Evolutionary conservation across 2,329 filamentous ascomycete species (phyloP), one percentile per base, ranked within the genome.

Genomic region (Colletotrichum camelliae): DNA sequence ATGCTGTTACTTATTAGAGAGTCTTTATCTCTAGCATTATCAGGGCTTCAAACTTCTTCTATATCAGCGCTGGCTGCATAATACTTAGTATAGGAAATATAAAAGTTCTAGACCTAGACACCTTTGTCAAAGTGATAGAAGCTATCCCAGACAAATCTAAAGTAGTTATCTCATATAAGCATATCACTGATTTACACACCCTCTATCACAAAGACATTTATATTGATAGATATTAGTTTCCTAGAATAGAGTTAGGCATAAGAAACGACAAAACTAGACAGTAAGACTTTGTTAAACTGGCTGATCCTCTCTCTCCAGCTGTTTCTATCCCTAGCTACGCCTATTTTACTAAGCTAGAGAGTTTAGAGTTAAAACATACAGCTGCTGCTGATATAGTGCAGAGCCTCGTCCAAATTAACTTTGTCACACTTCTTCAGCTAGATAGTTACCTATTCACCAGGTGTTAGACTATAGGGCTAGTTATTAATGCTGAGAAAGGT

Each of bases 1-100:
- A 98, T 83, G 96, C 96, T 39, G 96, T 99, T 74, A 93, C 96
- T 9, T 94, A 95, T 80, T 94, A 96, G 83, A 97, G 97, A 39
- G 96, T 98, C n/a, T 99, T 95, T 82, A 94, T 98, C 74, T 98
- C 96, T 82, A 97, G 99, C 85, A 95, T 96, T 7, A 94, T 95
- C 4, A 96, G 97, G 4, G 98, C 96, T 1, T 99, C 98, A 89
- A 93, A 96, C 66, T 95, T 99, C 78, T 97, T 98, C 78, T 96
- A 93, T 79, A 94, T 94, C 15, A 94, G 98, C 76, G 96, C 94
- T 77, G 97, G 97, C 13, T 98, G 96, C 96, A 92, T 99, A 77
- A 92, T 99, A 67, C 95, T 98, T 84, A 94, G 95, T 5, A 91
- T 99, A 48, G 96, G 98, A 83, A 95, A 98, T 83, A 95, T 96